These are phyloP conservation scores for Oryza longistaminata DNA, from an alignment of 176 grass and related monocot species.

Conservation along the genomic window DNA sequence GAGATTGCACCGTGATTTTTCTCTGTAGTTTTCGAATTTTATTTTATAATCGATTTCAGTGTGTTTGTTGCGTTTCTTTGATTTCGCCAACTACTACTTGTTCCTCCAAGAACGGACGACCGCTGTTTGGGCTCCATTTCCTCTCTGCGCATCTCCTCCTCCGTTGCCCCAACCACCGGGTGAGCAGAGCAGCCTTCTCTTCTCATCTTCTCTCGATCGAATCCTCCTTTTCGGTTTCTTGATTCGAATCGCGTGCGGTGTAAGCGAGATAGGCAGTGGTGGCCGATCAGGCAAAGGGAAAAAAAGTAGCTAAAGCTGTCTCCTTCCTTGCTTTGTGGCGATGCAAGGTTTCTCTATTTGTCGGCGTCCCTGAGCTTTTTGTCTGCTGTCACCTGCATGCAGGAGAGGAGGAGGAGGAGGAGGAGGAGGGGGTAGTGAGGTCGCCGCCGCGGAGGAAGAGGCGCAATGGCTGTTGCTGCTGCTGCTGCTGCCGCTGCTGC, in stretches of 20 bases:
- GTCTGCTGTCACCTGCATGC: slow-evolving; percentile 2
- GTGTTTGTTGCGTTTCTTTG: slow-evolving; percentile 33
- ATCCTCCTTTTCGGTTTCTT: slow-evolving; percentile 31
- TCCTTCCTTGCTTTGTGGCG: slow-evolving; percentile 37
- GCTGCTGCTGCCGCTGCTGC: background rate
- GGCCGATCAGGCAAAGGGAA: slow-evolving; percentile 27
- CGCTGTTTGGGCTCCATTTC: slow-evolving; percentile 32
- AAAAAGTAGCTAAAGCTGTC: slow-evolving; percentile 36
- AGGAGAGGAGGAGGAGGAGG: slow-evolving; percentile 30
- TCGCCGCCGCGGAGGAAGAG: slow-evolving; percentile 27
- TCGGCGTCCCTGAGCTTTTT: slow-evolving; percentile 37
- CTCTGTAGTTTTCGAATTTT: background rate
- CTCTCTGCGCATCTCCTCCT: slow-evolving; percentile 16
- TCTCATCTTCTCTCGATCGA: background rate
- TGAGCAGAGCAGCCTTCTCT: slow-evolving; percentile 31
- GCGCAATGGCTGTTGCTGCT: slow-evolving; percentile 27
- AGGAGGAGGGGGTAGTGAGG: slow-evolving; percentile 33
- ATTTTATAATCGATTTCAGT: background rate
- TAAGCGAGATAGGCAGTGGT: slow-evolving; percentile 34
- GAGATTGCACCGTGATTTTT: slow-evolving; percentile 23
- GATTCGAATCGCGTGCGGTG: slow-evolving; percentile 51
- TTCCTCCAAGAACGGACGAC: slow-evolving; percentile 38
- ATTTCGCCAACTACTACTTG: slow-evolving; percentile 47
- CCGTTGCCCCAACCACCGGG: slow-evolving; percentile 10
- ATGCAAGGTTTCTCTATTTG: slow-evolving; percentile 48